Base-by-base conservation (phyloP, 73 alveolate genomes). In the Paramecium caudatum region DNA sequence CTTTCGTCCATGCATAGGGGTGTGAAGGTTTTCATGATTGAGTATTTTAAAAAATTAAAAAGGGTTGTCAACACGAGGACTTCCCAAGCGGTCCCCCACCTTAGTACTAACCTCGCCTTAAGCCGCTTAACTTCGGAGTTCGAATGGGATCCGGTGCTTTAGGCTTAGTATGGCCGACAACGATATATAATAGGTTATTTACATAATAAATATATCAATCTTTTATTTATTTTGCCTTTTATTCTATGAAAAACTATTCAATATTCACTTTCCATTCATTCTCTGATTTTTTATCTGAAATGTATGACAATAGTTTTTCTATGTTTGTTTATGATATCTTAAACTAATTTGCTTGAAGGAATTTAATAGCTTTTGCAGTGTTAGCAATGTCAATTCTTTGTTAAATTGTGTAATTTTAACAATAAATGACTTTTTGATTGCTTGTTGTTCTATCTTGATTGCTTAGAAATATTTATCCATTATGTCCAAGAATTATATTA, bases 61-160 rank as follows among this genome's bases (percentile, higher is more conserved):
- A 63, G 50, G 91, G 98, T 95, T 95, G 91, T 95, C 98, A 83
- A 95, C 98, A 95, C 97, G 91, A 82, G 99, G 98, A 97, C 97
- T 96, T 97, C 99, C 99, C 99, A 97, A 96, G 98, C 99, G 99
- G 99, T 97, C 99, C 98, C 99, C 99, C 99, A 97, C 99, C 98
- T 96, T 97, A 97, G 99, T 97, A 97, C 99, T 97, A 96, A 94
- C 98, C 98, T 82, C 95, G 98, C 99, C 99, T 97, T 96, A 97
- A 91, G 97, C 99, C 99, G 98, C 99, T 97, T 97, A 97, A 97
- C 99, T 97, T 97, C 99, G 98, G 99, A 97, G 99, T 96, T 97
- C 99, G 99, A 98, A 97, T 94, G 99, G 99, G 99, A 97, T 97
- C 99, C 98, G 99, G 99, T 97, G 99, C 99, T 85, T 95, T 96